Evolutionary conservation across 2,329 filamentous ascomycete genomes (phyloP), one percentile per base, ranked within the genome.

Genomic region (Piedraia hortae): DNA sequence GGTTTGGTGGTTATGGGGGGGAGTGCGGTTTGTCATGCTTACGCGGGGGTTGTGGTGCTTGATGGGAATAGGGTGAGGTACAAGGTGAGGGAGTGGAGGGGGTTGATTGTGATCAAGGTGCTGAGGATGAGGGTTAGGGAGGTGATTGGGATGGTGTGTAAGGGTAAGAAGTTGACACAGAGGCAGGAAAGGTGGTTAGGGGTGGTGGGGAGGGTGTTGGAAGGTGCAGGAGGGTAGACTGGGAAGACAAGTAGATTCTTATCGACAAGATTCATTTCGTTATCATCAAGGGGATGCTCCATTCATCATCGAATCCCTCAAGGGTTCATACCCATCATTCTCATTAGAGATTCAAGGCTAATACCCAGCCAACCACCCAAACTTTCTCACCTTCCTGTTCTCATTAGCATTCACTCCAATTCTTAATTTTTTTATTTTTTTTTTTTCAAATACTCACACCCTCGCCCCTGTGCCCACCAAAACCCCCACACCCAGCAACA

Each of bases 21-120:
- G 16, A 82, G 93, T 29, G 68, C 74, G 10, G 73, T 80, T 25
- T 82, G 77, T 37, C 80, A 82, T 59, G 62, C 91, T 51, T 89
- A 75, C 40, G 63, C 80, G 0, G 85, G 85, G 8, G 70, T 90
- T 2, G 58, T 91, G 18, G 59, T 77, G 10, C 58, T 97, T 19
- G 85, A 91, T 40, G 72, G 75, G 19, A 89, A 90, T 41, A 61
- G 80, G 14, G 60, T 82, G 21, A 62, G 75, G 21, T 90, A 93
- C 41, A 62, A 70, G 11, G 59, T 88, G 1, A 59, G 66, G 4
- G 73, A 89, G 39, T 93, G 82, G 80, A 88, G 80, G 47, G 69
- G 69, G 1, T 68, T 85, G 56, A 60, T 90, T 16, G 78, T 71
- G n/a, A 50, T 97, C 37, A 91, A 91, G 46, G 62, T 66, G 4